A percentile compares a stretch with the other conserved stretches of the same genome.
Evolutionary conservation across 495 filamentous ascomycete species (phyloP).

Genomic region (Lindgomyces ingoldianus): DNA sequence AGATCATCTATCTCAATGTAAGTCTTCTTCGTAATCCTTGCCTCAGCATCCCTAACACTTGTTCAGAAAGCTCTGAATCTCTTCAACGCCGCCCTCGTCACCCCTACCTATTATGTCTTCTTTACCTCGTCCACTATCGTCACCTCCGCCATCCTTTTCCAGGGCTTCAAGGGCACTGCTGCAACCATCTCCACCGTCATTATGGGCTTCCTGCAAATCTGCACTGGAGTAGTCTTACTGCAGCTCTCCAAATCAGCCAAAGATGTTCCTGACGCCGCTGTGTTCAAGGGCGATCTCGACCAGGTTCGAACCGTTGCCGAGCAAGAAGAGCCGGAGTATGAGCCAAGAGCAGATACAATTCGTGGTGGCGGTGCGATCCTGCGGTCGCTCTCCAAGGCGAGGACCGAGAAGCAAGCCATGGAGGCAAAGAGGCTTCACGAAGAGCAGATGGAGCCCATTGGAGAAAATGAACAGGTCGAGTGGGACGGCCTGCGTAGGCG

Average conservation of each 20-base stretch:
- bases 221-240: conserved; percentile 89
- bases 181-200: conserved; percentile 84
- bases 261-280: conserved; percentile 89
- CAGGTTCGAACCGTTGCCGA: conserved; percentile 94
- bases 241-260: conserved; percentile 98
- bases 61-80: conserved; percentile 96
- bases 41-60: conserved; percentile 37
- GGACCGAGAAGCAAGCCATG: conserved; percentile 76
- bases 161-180: conserved; percentile 85
- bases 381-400: conserved; percentile 72
- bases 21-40: conserved; percentile 44
- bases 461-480: conserved; percentile 76
- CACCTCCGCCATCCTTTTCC: conserved; percentile 88
- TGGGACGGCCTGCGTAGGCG: conserved; percentile 92
- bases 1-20: conserved; percentile 95
- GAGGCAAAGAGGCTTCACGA: conserved; percentile 79
- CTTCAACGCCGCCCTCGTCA: conserved; percentile 96
- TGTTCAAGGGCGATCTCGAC: conserved; percentile 90
- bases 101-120: conserved; percentile 97
- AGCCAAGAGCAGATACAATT: conserved; percentile 95
- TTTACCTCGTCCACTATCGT: conserved; percentile 95
- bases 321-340: conserved; percentile 89
- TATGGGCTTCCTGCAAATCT: conserved; percentile 92
- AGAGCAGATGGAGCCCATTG: conserved; percentile 75
- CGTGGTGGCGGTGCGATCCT: conserved; percentile 89